phyloP scores from a whole-genome alignment of 1,284 basidiomycete genomes.

The Phenoliferia sp. region DNA sequence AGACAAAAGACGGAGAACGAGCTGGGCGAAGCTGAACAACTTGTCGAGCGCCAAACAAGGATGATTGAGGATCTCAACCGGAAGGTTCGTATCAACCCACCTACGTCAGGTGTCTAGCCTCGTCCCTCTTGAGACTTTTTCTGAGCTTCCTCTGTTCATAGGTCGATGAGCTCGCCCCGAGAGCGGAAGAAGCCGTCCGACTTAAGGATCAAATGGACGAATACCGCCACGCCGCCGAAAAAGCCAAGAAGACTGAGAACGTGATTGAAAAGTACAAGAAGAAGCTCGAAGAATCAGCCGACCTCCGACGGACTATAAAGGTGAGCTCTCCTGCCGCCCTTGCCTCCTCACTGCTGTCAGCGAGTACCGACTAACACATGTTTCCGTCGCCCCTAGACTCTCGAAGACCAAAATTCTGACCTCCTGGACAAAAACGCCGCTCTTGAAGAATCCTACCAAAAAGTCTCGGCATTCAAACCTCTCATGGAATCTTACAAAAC shows the following conservation, averaged over 20 bases:
- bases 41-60: conserved; percentile 68
- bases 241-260: conserved; percentile 86
- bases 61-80: conserved; percentile 66
- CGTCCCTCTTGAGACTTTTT: neutral
- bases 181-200: conserved; percentile 68
- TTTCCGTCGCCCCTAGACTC: conserved; percentile 49
- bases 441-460: conserved; percentile 84
- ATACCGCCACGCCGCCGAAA: conserved; percentile 68
- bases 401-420: conserved; percentile 88
- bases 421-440: conserved; percentile 86
- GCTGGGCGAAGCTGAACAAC: conserved; percentile 68
- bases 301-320: conserved; percentile 78
- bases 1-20: conserved; percentile 89
- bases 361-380: neutral
- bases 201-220: conserved; percentile 94
- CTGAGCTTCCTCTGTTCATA: conserved; percentile 21
- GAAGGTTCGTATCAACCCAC: conserved; percentile 45
- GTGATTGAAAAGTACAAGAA: conserved; percentile 99
- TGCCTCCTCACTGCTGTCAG: neutral
- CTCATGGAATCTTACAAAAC: conserved; percentile 88
- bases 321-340: conserved; percentile 44
- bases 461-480: conserved; percentile 77
- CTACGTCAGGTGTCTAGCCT: neutral
- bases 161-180: conserved; percentile 72
- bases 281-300: conserved; percentile 90